Conservation (phyloP, 2,329 filamentous ascomycete species). For the Hypoxylon sp. region DNA sequence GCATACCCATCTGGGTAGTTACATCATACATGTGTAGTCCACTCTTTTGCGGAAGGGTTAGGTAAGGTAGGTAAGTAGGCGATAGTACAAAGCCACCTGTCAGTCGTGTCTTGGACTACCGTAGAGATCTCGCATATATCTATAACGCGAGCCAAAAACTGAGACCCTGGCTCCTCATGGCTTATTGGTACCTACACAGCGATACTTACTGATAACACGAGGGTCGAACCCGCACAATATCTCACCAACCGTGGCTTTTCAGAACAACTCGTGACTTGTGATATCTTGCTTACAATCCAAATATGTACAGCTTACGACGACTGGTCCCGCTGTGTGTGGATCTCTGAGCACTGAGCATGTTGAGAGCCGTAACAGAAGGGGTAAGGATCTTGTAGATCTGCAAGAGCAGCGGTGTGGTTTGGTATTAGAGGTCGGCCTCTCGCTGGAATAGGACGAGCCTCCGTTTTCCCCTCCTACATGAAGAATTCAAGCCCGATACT, state of each 20-base stretch:
- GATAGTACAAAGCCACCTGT: background rate
- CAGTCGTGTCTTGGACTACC: background rate
- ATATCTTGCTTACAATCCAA: background rate
- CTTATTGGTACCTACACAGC: background rate
- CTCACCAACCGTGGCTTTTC: background rate
- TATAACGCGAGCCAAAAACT: background rate
- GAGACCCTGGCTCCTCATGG: background rate
- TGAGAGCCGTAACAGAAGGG: conserved; percentile 12
- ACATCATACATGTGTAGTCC: too few species aligned
- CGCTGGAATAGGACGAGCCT: background rate
- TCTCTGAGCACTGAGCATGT: conserved; percentile 1
- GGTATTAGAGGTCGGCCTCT: background rate
- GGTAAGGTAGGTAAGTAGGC: background rate
- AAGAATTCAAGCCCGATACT: background rate
- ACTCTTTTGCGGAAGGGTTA: background rate
- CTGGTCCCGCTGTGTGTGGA: conserved; percentile 17
- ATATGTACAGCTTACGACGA: background rate
- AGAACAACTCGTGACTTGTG: background rate
- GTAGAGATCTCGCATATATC: background rate
- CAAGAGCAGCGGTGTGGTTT: conserved; percentile 36
- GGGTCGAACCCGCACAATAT: background rate
- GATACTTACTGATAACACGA: background rate
- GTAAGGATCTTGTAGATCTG: conserved; percentile 25
- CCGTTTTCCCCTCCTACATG: background rate
- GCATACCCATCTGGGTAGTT: too few species aligned